Conservation (phyloP, 108 stramenopile species). For the Fragilariopsis cylindrus region DNA sequence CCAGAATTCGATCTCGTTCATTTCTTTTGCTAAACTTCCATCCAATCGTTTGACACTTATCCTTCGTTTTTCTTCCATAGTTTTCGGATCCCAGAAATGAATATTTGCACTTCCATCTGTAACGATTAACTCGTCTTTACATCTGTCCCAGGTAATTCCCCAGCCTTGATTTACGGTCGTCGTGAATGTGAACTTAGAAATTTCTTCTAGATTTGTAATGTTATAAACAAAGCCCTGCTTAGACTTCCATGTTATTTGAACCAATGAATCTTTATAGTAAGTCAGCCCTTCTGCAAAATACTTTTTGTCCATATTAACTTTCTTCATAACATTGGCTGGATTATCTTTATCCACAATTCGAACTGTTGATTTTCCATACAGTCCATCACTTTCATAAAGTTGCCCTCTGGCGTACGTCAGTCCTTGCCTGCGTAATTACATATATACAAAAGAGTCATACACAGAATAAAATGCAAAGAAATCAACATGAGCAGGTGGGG, state of each 20-base stretch:
- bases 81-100: slow-evolving; percentile 78
- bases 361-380: slow-evolving; percentile 65
- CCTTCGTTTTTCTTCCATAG: slow-evolving; percentile 47
- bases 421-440: slow-evolving; percentile 61
- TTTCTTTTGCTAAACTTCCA: slow-evolving; percentile 42
- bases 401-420: slow-evolving; percentile 66
- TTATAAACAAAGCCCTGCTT: slow-evolving; percentile 78
- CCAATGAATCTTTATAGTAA: slow-evolving; percentile 48
- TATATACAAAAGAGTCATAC: background rate
- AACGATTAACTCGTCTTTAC: slow-evolving; percentile 68
- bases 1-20: slow-evolving; percentile 87
- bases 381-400: slow-evolving; percentile 75
- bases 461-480: no score
- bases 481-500: no score
- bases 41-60: slow-evolving; percentile 53
- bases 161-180: slow-evolving; percentile 79
- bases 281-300: slow-evolving; percentile 84
- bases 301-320: slow-evolving; percentile 41
- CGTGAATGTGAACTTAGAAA: slow-evolving; percentile 47
- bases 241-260: slow-evolving; percentile 75
- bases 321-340: slow-evolving; percentile 46
- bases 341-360: slow-evolving; percentile 65
- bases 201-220: slow-evolving; percentile 48
- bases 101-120: slow-evolving; percentile 72
- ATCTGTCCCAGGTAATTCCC: slow-evolving; percentile 79